A percentile compares a stretch with the other conserved stretches of the same genome.
These are phyloP conservation scores for Myxozyma vanderwaltii DNA, from an alignment of 805 yeast genomes.

Conservation along the genomic window DNA sequence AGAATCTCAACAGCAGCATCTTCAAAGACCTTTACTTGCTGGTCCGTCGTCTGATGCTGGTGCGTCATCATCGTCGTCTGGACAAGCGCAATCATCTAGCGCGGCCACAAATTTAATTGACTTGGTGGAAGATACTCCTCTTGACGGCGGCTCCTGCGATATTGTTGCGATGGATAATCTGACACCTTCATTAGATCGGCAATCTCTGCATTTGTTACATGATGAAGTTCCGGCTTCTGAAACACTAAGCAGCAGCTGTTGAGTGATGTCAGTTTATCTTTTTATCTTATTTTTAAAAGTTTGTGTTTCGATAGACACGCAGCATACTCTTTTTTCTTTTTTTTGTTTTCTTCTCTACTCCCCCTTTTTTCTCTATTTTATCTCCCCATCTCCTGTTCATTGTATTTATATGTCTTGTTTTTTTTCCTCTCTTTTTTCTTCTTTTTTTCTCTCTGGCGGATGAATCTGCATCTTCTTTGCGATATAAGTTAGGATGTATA, in stretches of 20 bases:
- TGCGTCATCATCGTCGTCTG: background rate
- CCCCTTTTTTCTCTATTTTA: no score
- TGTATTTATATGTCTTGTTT: background rate
- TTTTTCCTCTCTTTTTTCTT: no score
- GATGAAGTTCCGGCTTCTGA: slow-evolving; percentile 6
- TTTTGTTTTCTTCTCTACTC: background rate
- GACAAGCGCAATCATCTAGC: background rate
- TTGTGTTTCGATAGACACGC: slow-evolving; percentile 5
- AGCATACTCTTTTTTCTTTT: slow-evolving; percentile 1
- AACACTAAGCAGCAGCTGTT: slow-evolving; percentile 5
- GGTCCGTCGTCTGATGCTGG: background rate
- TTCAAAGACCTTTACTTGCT: slow-evolving; percentile 19
- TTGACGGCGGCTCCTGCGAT: background rate
- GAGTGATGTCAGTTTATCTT: background rate
- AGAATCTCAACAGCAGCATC: slow-evolving; percentile 30
- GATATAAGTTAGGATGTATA: background rate
- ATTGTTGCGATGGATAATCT: background rate
- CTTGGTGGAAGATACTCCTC: background rate
- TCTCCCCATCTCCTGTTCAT: background rate
- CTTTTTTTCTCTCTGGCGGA: no score
- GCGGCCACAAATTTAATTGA: background rate
- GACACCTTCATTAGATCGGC: background rate
- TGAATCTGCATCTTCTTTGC: background rate
- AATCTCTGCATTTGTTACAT: background rate
- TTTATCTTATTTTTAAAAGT: background rate